Evolutionary conservation across 139 green algal genomes (phyloP), one percentile per base, ranked within the genome.

Genomic region (Diplosphaera chodatii): DNA sequence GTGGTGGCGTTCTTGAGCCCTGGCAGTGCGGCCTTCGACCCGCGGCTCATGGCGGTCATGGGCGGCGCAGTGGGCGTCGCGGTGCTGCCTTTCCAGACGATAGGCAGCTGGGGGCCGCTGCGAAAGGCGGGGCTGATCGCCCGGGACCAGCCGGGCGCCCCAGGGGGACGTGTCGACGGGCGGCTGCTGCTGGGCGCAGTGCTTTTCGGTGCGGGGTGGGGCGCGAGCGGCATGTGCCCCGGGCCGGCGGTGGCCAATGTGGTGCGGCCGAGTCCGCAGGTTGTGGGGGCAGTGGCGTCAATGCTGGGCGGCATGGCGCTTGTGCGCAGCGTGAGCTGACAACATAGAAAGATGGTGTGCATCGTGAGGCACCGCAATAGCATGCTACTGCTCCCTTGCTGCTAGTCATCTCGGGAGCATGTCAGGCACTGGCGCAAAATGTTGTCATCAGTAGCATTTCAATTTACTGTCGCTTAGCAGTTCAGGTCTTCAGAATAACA

Each of bases 131-230:
- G 34, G 67, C 20, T 56, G 55, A 32, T 41, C 59, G 3, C 10
- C 67, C 65, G 82, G 65, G 18, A n/a, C 3, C n/a, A n/a, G n/a
- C n/a, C n/a, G n/a, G n/a, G n/a, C n/a, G n/a, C n/a, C n/a, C 16
- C 48, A 10, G 13, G 16, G 16, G 48, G 48, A 10, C 13, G 48
- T 8, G 79, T 96, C 29, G 85, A 93, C 66, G 3, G 41, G 1
- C 70, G 86, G 41, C 79, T 96, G 63, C 48, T 96, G 1, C 30
- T 74, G 0, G 91, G 91, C 5, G 84, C 72, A 0, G 34, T 85
- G 20, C 32, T 96, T 15, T 96, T 96, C 71, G 91, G 91, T 15
- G 78, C 78, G 0, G 91, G 91, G n/a, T 93, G 88, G 88, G 88
- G 90, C n/a, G 21, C 89, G 1, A 70, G 74, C 13, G 90, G 91